Evolutionary conservation across 352 stramenopile genomes (phyloP).

Genomic region (Thraustotheca clavata): DNA sequence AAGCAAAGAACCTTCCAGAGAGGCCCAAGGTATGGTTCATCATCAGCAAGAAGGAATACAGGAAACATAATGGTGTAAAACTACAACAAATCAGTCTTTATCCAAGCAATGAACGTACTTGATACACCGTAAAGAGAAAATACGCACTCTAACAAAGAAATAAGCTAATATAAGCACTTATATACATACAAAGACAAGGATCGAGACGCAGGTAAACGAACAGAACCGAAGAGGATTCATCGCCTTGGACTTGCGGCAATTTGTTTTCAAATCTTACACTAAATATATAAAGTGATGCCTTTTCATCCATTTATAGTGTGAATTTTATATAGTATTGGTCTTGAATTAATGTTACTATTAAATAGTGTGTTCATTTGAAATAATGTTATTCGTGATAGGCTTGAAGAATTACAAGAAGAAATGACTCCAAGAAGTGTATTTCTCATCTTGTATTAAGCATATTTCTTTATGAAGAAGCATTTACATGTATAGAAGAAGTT

Average conservation of each 20-base stretch:
- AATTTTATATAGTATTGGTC: too few relatives aligned
- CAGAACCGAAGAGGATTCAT: not conserved
- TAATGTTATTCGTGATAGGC: too few relatives aligned
- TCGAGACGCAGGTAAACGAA: constrained; percentile 11
- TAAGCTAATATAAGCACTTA: not conserved
- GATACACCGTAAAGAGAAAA: constrained; percentile 6
- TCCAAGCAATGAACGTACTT: not conserved
- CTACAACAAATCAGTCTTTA: constrained; percentile 24
- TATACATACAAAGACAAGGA: constrained; percentile 10
- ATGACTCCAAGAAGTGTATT: too few relatives aligned
- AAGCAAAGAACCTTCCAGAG: constrained; percentile 38
- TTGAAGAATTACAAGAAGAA: too few relatives aligned
- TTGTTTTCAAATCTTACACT: not conserved
- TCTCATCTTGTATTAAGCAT: too few relatives aligned
- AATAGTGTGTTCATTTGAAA: too few relatives aligned
- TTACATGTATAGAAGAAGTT: too few relatives aligned
- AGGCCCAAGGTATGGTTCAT: constrained; percentile 44
- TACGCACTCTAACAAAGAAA: constrained; percentile 1
- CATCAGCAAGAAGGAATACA: constrained; percentile 32
- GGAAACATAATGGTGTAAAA: constrained; percentile 70
- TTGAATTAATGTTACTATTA: too few relatives aligned
- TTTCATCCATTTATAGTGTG: too few relatives aligned
- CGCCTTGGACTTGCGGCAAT: not conserved
- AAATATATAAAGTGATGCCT: too few relatives aligned
- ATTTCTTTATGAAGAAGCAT: too few relatives aligned